phyloP scores from a whole-genome alignment of 441 rosid species.

The Pelargonium exstipulatum region DNA sequence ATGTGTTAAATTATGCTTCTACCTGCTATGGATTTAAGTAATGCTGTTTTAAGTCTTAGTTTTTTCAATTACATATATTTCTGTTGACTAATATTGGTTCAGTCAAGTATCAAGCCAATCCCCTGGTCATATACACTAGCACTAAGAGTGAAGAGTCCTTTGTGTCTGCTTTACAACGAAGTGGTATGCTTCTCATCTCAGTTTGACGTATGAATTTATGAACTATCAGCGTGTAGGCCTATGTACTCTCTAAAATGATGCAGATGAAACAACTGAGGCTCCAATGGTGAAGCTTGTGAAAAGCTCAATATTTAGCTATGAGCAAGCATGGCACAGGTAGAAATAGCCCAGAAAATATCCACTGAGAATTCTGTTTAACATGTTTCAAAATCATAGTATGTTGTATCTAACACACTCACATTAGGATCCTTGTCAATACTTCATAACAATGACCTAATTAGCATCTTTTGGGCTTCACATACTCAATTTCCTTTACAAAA shows the following conservation, averaged over 20 bases:
- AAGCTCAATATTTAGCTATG: constrained; percentile 93
- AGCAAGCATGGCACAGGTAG: constrained; percentile 99
- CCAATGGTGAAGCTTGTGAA: constrained; percentile 67
- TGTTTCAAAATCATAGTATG: neutral
- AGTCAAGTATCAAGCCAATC: constrained; percentile 92
- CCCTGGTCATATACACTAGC: constrained; percentile 71
- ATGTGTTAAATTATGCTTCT: constrained; percentile 8
- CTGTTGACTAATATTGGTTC: constrained; percentile 24
- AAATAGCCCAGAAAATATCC: constrained; percentile 14
- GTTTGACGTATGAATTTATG: constrained; percentile 16
- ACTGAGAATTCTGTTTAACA: constrained; percentile 12
- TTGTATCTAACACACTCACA: constrained; percentile 1
- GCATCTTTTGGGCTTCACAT: neutral
- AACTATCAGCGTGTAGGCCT: constrained; percentile 21
- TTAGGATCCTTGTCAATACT: neutral
- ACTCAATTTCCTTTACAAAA: neutral
- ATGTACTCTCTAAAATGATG: constrained; percentile 29
- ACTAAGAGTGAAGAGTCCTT: constrained; percentile 88
- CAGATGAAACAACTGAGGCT: constrained; percentile 62
- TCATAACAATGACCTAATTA: neutral
- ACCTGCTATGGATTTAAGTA: neutral
- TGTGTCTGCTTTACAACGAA: constrained; percentile 67
- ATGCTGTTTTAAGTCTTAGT: neutral
- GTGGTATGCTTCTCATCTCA: constrained; percentile 43
- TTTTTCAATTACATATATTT: constrained; percentile 16